Percentiles rank a stretch among this genome's conserved stretches.
Evolutionary conservation across 2,329 filamentous ascomycete genomes (phyloP).

Genomic region (Magnaporthiopsis incrustans): DNA sequence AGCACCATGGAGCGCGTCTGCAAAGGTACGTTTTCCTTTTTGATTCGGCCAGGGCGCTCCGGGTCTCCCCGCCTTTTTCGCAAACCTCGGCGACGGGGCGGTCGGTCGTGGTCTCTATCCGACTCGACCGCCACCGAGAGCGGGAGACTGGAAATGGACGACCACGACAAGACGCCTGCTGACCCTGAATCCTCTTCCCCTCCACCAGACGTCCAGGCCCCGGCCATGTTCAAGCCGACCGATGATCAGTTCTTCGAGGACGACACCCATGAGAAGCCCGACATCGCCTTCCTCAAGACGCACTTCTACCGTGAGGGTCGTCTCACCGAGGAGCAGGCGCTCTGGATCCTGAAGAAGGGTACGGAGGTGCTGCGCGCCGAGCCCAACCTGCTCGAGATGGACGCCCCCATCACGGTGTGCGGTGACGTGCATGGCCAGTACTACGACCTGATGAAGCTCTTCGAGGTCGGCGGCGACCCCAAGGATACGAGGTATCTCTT

Average conservation of each 20-base stretch:
- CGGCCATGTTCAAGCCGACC: conserved; percentile 84
- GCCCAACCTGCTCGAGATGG: conserved; percentile 97
- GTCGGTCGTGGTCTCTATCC: not conserved
- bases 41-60: not conserved
- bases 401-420: conserved; percentile 96
- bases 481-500: conserved; percentile 96
- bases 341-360: conserved; percentile 88
- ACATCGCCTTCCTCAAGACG: conserved; percentile 91
- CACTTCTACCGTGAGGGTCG: conserved; percentile 97
- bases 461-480: conserved; percentile 95
- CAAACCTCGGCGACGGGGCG: not conserved
- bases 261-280: conserved; percentile 76
- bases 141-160: not conserved
- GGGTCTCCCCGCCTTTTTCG: not conserved
- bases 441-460: conserved; percentile 99
- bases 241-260: conserved; percentile 93
- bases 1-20: conserved; percentile 93
- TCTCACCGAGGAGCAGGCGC: conserved; percentile 90
- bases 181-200: conserved; percentile 14
- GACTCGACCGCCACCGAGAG: not conserved
- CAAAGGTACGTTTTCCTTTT: conserved; percentile 62
- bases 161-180: not conserved
- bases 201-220: conserved; percentile 83
- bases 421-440: conserved; percentile 98
- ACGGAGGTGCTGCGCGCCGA: conserved; percentile 82